Evolutionary conservation across 2,329 filamentous ascomycete species (phyloP).

Genomic region (Fusarium lyarnte): DNA sequence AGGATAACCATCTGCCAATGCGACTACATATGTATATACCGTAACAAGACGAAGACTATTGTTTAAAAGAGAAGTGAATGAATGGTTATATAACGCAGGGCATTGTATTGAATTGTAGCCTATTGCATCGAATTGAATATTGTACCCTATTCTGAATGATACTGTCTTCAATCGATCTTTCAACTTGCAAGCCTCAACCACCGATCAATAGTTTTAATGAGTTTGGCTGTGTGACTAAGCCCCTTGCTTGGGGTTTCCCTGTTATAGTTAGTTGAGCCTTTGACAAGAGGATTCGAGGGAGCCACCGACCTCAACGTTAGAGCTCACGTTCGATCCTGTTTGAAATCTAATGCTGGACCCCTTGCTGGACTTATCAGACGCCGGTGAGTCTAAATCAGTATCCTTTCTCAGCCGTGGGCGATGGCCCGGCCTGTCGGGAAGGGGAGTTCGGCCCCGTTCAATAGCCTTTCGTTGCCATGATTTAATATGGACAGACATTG

Average conservation of each 20-base stretch:
- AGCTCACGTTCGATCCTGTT: background rate
- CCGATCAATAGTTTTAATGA: fast-evolving
- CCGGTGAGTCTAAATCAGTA: background rate
- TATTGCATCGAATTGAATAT: background rate
- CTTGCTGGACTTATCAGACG: background rate
- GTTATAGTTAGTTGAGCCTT: background rate
- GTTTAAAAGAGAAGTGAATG: background rate
- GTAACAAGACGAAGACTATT: fast-evolving
- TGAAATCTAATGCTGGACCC: background rate
- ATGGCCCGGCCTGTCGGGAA: background rate
- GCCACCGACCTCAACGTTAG: background rate
- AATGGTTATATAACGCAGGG: too few species aligned
- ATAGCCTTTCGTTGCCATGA: background rate
- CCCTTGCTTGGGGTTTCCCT: background rate
- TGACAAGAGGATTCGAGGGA: background rate
- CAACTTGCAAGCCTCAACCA: background rate
- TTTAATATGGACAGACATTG: background rate
- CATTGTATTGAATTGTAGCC: background rate
- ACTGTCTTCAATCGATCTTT: background rate
- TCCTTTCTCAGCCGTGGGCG: background rate
- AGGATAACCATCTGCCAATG: background rate
- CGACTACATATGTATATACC: fast-evolving
- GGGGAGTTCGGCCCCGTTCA: background rate
- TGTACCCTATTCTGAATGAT: background rate
- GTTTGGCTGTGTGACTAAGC: background rate